Conservation (phyloP, 2,329 filamentous ascomycete species). For the Aspergillus oerlinghausenensis region DNA sequence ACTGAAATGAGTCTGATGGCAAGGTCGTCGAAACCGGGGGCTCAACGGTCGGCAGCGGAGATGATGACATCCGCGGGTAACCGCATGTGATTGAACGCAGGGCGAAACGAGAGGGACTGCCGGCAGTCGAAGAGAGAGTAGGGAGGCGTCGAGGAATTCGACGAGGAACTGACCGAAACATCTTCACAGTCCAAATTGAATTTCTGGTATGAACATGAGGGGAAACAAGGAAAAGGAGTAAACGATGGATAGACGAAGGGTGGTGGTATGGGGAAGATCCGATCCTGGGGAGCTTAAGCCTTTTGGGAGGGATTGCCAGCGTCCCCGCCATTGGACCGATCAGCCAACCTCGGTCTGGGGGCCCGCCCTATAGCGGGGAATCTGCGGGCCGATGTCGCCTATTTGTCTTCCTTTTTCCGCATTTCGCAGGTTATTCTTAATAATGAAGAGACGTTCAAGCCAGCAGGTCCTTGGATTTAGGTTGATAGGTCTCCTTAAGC, state of each 20-base stretch:
- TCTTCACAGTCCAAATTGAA: conserved; percentile 7
- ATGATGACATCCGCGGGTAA: conserved; percentile 50
- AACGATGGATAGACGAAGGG: background rate
- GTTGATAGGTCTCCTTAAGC: background rate
- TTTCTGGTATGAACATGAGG: background rate
- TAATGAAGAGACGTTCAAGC: too few relatives aligned
- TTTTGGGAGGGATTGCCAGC: background rate
- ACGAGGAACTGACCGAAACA: conserved; percentile 35
- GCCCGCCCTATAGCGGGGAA: background rate
- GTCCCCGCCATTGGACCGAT: background rate
- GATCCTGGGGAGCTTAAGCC: background rate
- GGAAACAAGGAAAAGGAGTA: background rate
- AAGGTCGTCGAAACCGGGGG: conserved; percentile 59
- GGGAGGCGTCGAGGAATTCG: conserved; percentile 32
- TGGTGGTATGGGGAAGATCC: background rate
- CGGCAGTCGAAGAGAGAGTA: conserved; percentile 13
- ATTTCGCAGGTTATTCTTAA: background rate
- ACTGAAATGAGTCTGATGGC: conserved; percentile 76
- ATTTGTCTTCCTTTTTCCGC: background rate
- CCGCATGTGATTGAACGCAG: conserved; percentile 34
- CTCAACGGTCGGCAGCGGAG: conserved; percentile 48
- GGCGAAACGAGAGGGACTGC: conserved; percentile 21
- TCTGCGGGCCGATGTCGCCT: background rate
- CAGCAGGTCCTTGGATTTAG: background rate
- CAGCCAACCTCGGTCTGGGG: background rate